Evolutionary conservation across 1,284 basidiomycete species (phyloP), one percentile per base, ranked within the genome.

Genomic region (Pascua guehoae): DNA sequence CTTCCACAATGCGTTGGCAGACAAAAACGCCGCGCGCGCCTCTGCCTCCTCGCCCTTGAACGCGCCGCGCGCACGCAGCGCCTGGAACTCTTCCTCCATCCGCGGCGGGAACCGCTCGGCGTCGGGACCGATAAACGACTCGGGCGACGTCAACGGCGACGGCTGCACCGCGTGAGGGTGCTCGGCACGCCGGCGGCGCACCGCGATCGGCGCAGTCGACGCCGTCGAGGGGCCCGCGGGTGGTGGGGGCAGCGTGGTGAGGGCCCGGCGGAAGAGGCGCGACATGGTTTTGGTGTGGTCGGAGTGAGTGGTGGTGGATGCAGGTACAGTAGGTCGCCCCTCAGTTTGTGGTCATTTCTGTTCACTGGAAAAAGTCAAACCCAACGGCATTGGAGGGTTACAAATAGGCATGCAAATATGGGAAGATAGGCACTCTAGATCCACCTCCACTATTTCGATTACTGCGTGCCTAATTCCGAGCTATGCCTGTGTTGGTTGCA

Each of bases 31-130:
- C n/a, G 58, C 52, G 39, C 73, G 58, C 32, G 68, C 67, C n/a
- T 50, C 56, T 2, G 58, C 47, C 53, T 74, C 72, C 42, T 69
- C 67, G 12, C 70, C 70, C 18, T 56, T 49, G 41, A 62, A 63
- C 44, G 66, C 55, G 2, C 64, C 70, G 12, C 63, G 44, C 9
- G 59, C 53, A 15, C 73, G 65, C 11, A 71, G 51, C 2, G 53
- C 47, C 58, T 74, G 71, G 57, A 72, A 75, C 53, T 68, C 65
- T 14, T 67, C 58, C 61, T 75, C 73, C 41, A 74, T 62, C 17
- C 65, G 51, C 1, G 60, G 55, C 8, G 71, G 74, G 44, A 72
- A 67, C 40, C 51, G 52, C 42, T 60, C 54, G 18, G 60, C 53
- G 41, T 41, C 38, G 45, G 43, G 47, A 11, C 47, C 63, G 56